Conservation (phyloP, 2,329 filamentous ascomycete genomes). For the Aureobasidium sp. region DNA sequence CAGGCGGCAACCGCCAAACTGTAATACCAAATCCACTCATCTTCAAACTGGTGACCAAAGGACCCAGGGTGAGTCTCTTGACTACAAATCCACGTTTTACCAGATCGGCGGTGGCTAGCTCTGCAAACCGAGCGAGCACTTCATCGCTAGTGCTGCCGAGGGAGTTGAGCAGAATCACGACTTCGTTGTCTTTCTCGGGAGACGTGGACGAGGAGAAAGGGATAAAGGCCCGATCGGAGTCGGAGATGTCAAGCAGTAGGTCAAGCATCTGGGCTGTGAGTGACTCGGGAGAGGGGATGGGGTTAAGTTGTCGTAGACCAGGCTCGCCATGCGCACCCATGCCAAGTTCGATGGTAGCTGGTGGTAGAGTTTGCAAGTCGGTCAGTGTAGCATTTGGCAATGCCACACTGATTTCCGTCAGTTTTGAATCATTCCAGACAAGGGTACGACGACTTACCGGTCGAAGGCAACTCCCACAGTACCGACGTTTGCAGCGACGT, state of each 20-base stretch:
- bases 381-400: slow-evolving; percentile 60
- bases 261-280: slow-evolving; percentile 40
- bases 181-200: slow-evolving; percentile 31
- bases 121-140: slow-evolving; percentile 39
- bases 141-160: slow-evolving; percentile 41
- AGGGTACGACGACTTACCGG: slow-evolving; percentile 27
- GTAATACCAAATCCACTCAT: slow-evolving; percentile 44
- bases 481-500: slow-evolving; percentile 39
- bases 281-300: slow-evolving; percentile 35
- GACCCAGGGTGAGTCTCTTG: slow-evolving; percentile 37
- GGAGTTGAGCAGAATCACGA: slow-evolving; percentile 39
- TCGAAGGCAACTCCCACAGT: slow-evolving; percentile 41
- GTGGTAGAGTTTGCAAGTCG: slow-evolving; percentile 61
- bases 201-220: slow-evolving; percentile 33
- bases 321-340: slow-evolving; percentile 75
- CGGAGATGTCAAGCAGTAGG: slow-evolving; percentile 36
- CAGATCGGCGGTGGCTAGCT: slow-evolving; percentile 35
- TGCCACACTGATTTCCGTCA: slow-evolving; percentile 33
- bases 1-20: slow-evolving; percentile 38
- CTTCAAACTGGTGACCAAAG: slow-evolving; percentile 41
- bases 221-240: slow-evolving; percentile 39
- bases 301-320: slow-evolving; percentile 62
- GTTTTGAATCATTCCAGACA: background rate
- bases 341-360: slow-evolving; percentile 67
- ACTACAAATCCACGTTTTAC: slow-evolving; percentile 35